Percentiles rank a stretch among this genome's conserved stretches.
These are phyloP conservation scores for Aspergillus hancockii DNA, from an alignment of 495 filamentous ascomycete species.

Conservation along the genomic window DNA sequence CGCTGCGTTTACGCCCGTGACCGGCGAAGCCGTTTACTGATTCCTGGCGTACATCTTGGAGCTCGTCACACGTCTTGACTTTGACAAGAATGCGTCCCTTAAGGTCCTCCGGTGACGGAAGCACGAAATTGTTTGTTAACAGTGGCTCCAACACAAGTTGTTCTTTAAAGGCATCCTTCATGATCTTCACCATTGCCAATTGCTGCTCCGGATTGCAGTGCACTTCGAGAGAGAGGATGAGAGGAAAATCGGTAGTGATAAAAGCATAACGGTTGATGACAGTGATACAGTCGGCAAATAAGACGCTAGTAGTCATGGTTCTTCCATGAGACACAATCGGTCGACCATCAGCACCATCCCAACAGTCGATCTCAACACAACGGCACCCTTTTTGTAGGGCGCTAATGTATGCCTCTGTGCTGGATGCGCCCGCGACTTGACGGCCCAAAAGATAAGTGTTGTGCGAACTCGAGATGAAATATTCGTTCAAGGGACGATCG, in stretches of 20 bases:
- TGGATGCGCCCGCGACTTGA: slow-evolving; percentile 86
- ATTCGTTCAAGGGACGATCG: slow-evolving; percentile 89
- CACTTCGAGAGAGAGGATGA: slow-evolving; percentile 94
- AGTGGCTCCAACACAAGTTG: slow-evolving; percentile 75
- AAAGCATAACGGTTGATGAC: slow-evolving; percentile 95
- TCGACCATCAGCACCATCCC: slow-evolving; percentile 85
- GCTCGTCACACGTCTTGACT: slow-evolving; percentile 70
- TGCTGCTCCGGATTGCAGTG: slow-evolving; percentile 87
- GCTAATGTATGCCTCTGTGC: slow-evolving; percentile 89
- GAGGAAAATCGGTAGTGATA: slow-evolving; percentile 72
- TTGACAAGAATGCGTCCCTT: slow-evolving; percentile 86
- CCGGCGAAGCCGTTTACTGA: slow-evolving; percentile 38
- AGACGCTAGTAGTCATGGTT: slow-evolving; percentile 83
- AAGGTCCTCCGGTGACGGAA: slow-evolving; percentile 86
- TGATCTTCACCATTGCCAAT: slow-evolving; percentile 83
- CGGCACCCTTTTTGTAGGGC: slow-evolving; percentile 88
- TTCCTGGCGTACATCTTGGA: slow-evolving; percentile 40
- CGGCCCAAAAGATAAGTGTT: slow-evolving; percentile 94
- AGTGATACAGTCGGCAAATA: slow-evolving; percentile 85
- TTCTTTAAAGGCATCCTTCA: slow-evolving; percentile 77
- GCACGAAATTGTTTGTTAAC: slow-evolving; percentile 58
- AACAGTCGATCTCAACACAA: slow-evolving; percentile 96
- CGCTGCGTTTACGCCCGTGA: slow-evolving; percentile 73
- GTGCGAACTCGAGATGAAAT: slow-evolving; percentile 97
- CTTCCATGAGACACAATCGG: slow-evolving; percentile 88